Base-by-base conservation (phyloP, 1,284 basidiomycete species). In the Spongispora temasekensis region DNA sequence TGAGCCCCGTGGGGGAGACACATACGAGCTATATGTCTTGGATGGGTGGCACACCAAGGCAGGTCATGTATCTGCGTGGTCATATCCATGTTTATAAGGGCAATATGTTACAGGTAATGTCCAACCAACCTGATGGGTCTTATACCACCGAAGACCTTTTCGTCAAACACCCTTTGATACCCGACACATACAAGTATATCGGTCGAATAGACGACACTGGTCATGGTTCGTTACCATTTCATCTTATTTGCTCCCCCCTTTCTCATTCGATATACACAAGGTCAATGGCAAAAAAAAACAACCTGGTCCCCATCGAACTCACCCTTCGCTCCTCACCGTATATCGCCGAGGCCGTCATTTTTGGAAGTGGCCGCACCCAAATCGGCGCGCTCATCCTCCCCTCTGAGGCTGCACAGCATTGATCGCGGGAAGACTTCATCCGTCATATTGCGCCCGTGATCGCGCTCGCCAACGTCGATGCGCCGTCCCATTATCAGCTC, bases 141-240 rank as follows among this genome's bases (percentile, higher is more conserved):
- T 88, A 85, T 65, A 82, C 83, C 2, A 86, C 83, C 10, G 84
- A 82, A 59, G 87, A 89, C 64, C 75, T 87, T 15, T 83, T 87
- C 61, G 65, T 79, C 15, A 77, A 77, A 55, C 82, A 87, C 56
- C 71, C 77, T 1, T 75, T 73, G 3, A 76, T 78, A n/a, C n/a
- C n/a, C n/a, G n/a, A n/a, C n/a, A n/a, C n/a, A n/a, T n/a, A n/a
- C n/a, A n/a, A n/a, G n/a, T n/a, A n/a, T n/a, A n/a, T n/a, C n/a
- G n/a, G n/a, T n/a, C n/a, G n/a, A n/a, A n/a, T n/a, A n/a, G n/a
- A n/a, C n/a, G n/a, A n/a, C n/a, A n/a, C n/a, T n/a, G n/a, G n/a
- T n/a, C n/a, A n/a, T n/a, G n/a, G n/a, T n/a, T n/a, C n/a, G n/a
- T n/a, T n/a, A n/a, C n/a, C n/a, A n/a, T n/a, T n/a, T n/a, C n/a